Evolutionary conservation across 306 rosid genomes (phyloP), one percentile per base, ranked within the genome.

Genomic region (Rubus idaeus): DNA sequence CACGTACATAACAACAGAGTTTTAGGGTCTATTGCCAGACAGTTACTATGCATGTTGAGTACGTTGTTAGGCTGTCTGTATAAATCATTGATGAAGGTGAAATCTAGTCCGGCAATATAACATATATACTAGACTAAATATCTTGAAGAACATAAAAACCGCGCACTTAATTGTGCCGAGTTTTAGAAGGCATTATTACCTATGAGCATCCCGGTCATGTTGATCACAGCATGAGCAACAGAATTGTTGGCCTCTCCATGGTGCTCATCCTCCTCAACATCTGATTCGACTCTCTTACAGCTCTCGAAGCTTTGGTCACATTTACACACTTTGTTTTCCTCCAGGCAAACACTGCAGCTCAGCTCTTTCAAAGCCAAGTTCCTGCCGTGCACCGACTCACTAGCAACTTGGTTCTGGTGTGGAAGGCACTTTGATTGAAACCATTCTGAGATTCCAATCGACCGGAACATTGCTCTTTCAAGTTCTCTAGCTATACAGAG

Each of bases 141-240:
- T 52, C 21, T 5, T 17, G 57, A 6, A 52, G 57, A 52, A 5
- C 57, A 5, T 17, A 52, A 52, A 26, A 52, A 8, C 21, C 57
- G 17, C 7, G 6, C 8, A 9, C 21, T 52, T 52, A 18, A 52
- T 55, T 55, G 26, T 55, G 20, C 11, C 17, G 20, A 16, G 57
- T 52, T 16, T 1, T 8, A 55, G 30, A 55, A 55, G 61, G n/a
- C 61, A 8, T 55, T 18, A 11, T 26, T 26, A 91, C 97, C 97
- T 74, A 89, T 81, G 80, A 92, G 91, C 96, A 88, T 90, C 46
- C 93, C 97, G 60, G 84, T 89, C 97, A 92, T 92, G 77, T 92
- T 92, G 78, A 90, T 77, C 60, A 88, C 91, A 44, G 92, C 81
- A 73, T 88, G 92, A 78, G 75, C 65, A 67, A 87, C 85, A 76